Evolutionary conservation across 805 yeast species (phyloP), one percentile per base, ranked within the genome.

Genomic region (Wickerhamiella azymoides): DNA sequence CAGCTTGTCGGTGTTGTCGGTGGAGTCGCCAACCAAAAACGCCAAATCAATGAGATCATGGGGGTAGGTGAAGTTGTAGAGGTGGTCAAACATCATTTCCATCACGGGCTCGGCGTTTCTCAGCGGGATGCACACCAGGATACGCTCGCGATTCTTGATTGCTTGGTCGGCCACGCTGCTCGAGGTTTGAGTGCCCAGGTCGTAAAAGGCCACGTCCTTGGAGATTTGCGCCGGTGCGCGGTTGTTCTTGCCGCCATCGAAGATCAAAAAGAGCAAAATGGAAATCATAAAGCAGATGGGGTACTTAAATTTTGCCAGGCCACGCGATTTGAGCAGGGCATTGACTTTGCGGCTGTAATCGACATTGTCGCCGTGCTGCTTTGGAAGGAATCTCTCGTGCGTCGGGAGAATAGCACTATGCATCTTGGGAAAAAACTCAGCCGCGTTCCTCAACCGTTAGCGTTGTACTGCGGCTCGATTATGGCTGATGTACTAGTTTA

Each of bases 61-160:
- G 16, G 94, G 95, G 62, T 86, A 86, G 1, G 94, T 76, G 42
- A 85, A 69, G 60, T 80, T 80, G 47, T 65, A 66, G 74, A 86
- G 71, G 61, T 85, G 93, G 36, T 76, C 71, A 57, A 86, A 83
- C 62, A 86, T 83, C 80, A 84, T 76, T 28, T 92, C 92, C 54
- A 86, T 65, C 64, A 84, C 94, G 14, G 79, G 74, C 7, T 85
- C 84, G 1, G 96, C 96, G 61, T 88, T 94, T 65, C 96, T 74
- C 54, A 86, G 68, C 3, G 96, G 96, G 14, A 86, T 89, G 56
- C 89, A 80, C 53, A 86, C 77, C 47, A 86, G 65, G 32, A 86
- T 78, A 36, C 88, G 67, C 58, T 86, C 94, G 5, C 71, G 73
- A 30, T 69, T 65, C 55, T 77, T 80, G 11, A 46, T 46, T 8